phyloP scores from a whole-genome alignment of 176 grass and related monocot species.

The Hyparrhenia diplandra region DNA sequence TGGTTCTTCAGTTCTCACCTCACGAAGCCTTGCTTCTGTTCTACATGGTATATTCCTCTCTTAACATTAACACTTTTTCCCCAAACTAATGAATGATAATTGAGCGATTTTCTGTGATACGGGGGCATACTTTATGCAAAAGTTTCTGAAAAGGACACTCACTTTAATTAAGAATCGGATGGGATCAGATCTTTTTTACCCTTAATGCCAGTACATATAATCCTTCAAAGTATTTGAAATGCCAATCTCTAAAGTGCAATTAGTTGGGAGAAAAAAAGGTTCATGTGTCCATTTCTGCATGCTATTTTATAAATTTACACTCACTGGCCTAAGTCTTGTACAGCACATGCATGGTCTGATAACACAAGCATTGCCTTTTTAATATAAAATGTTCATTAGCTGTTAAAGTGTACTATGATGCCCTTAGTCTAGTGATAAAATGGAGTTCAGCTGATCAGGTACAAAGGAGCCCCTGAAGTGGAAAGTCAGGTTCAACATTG shows the following conservation, averaged over 20 bases:
- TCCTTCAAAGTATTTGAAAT: conserved; percentile 11
- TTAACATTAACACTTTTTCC: conserved; percentile 12
- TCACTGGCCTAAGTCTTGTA: background rate
- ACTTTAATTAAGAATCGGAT: background rate
- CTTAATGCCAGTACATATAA: background rate
- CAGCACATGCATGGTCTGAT: background rate
- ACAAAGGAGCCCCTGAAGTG: conserved; percentile 63
- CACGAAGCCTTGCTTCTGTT: conserved; percentile 91
- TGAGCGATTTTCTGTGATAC: background rate
- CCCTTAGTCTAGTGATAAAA: conserved; percentile 31
- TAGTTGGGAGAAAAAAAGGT: background rate
- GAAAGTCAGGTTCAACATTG: conserved; percentile 82
- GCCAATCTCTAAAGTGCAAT: background rate
- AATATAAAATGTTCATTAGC: conserved; percentile 4
- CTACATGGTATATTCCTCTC: conserved; percentile 75
- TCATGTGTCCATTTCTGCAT: conserved; percentile 18
- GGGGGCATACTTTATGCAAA: background rate
- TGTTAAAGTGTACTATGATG: conserved; percentile 10
- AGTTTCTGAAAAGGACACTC: background rate
- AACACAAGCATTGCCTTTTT: background rate
- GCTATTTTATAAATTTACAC: background rate
- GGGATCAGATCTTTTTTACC: conserved; percentile 8
- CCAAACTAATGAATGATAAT: conserved; percentile 6
- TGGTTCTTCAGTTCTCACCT: conserved; percentile 88
- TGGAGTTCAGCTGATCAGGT: conserved; percentile 61